phyloP scores from a whole-genome alignment of 163 green algal genomes.

The Scenedesmus sp. region DNA sequence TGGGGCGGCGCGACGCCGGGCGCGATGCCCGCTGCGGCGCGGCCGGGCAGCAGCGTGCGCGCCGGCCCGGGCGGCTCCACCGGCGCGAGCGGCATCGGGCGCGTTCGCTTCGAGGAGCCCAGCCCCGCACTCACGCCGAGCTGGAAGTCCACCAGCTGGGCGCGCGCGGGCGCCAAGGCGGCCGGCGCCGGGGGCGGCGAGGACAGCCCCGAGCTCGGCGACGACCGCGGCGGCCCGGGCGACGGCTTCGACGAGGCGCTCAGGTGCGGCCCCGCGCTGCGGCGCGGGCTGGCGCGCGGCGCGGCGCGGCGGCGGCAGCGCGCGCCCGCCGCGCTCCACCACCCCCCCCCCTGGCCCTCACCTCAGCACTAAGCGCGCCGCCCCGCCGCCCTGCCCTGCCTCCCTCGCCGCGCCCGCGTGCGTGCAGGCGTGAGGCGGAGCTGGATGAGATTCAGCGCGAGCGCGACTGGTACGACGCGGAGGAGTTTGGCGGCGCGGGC shows the following conservation, averaged over 20 bases:
- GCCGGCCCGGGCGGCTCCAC: neutral
- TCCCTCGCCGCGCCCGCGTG: no score
- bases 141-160: constrained; percentile 75
- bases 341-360: no score
- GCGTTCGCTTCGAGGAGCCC: constrained; percentile 74
- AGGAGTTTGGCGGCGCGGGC: constrained; percentile 79
- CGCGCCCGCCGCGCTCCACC: no score
- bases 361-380: neutral
- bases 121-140: constrained; percentile 72
- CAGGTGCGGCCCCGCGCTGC: constrained; percentile 19
- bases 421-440: constrained; percentile 54
- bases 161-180: constrained; percentile 32
- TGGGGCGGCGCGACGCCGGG: neutral
- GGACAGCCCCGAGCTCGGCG: constrained; percentile 66
- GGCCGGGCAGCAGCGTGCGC: constrained; percentile 22
- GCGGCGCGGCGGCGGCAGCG: no score
- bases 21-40: constrained; percentile 19
- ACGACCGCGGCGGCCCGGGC: constrained; percentile 19
- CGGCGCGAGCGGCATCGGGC: constrained; percentile 20
- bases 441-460: constrained; percentile 62
- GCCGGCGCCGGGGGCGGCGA: constrained; percentile 7
- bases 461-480: constrained; percentile 80
- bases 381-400: neutral
- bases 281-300: no score
- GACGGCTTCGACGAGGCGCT: constrained; percentile 53